Evolutionary conservation across 2,329 filamentous ascomycete genomes (phyloP), one percentile per base, ranked within the genome.

Genomic region (Aspergillus latus): DNA sequence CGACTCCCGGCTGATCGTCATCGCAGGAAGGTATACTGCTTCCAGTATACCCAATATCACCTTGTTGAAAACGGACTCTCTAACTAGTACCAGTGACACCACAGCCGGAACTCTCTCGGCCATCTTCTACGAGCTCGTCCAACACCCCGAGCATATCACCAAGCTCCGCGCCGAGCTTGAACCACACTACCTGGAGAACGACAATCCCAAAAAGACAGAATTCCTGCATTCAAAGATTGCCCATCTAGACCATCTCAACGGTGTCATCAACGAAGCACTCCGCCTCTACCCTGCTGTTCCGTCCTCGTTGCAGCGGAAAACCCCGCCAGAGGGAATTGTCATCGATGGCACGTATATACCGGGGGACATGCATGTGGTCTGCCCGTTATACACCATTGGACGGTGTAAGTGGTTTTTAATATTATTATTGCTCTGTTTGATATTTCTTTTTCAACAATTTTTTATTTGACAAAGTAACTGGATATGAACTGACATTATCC

Each of bases 61-160:
- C 21, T 21, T 3, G 21, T 21, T 21, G 21, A 21, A 21, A 21
- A 21, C 21, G 21, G 3, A 16, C n/a, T 15, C 8, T n/a, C n/a
- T 32, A 16, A 15, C 2, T 16, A 36, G 0, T 21, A 28, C 2
- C 32, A 75, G 71, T 36, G 77, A 80, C 57, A 80, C 77, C 5
- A 77, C 75, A 0, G 67, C 75, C 6, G 68, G 72, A 0, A 71
- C 74, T 0, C 60, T 80, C 16, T 70, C 73, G 1, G 67, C 68
- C 49, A 63, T 78, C 5, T 76, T 80, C 64, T 79, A 76, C 59
- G 61, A 74, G 43, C 63, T 74, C 3, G 69, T 67, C 5, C 63
- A 62, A 9, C 60, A 71, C 36, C 67, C 66, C 5, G 68, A 57
- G 15, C 58, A 68, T 34, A 61, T 59, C 42, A 29, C 63, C 15